Percentiles rank a stretch among this genome's conserved stretches.
Evolutionary conservation across 768 basidiomycete species (phyloP).

Genomic region (Hericium rajendrae): DNA sequence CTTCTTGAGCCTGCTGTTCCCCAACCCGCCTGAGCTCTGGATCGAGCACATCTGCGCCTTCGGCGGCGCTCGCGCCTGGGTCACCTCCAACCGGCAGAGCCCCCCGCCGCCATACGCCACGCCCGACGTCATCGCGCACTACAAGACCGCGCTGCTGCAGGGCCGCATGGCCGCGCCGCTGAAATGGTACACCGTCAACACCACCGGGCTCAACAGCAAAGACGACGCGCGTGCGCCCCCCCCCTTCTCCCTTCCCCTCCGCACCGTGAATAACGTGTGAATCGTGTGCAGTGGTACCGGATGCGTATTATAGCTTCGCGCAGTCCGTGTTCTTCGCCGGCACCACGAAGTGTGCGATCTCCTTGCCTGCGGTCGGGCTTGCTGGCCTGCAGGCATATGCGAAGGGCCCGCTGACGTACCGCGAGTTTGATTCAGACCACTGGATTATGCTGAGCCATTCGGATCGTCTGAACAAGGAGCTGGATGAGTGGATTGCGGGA

Average conservation of each 20-base stretch:
- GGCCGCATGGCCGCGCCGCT: conserved; percentile 25
- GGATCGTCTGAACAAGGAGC: conserved; percentile 24
- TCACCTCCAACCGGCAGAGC: background rate
- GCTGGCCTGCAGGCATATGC: conserved; percentile 20
- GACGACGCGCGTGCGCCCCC: conserved; percentile 23
- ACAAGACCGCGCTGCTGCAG: conserved; percentile 14
- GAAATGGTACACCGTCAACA: conserved; percentile 26
- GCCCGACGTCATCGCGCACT: conserved; percentile 20
- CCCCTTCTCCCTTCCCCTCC: background rate
- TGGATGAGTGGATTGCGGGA: background rate
- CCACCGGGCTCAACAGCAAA: conserved; percentile 17
- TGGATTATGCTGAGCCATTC: conserved; percentile 28
- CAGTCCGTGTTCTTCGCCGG: conserved; percentile 30
- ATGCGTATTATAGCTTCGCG: conserved; percentile 15
- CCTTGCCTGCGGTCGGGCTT: conserved; percentile 18
- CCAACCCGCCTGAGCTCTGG: conserved; percentile 28
- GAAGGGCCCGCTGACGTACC: conserved; percentile 19
- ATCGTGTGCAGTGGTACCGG: background rate
- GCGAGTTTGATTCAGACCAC: conserved; percentile 29
- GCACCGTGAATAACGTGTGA: background rate
- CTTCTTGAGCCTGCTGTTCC: conserved; percentile 25
- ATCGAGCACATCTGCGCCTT: conserved; percentile 26
- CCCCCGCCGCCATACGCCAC: background rate
- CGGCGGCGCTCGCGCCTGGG: conserved; percentile 24
- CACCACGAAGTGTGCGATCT: conserved; percentile 26